Percentiles rank a stretch among this genome's conserved stretches.
Evolutionary conservation across 441 rosid species (phyloP).

Genomic region (Rhodomyrtus psidioides): DNA sequence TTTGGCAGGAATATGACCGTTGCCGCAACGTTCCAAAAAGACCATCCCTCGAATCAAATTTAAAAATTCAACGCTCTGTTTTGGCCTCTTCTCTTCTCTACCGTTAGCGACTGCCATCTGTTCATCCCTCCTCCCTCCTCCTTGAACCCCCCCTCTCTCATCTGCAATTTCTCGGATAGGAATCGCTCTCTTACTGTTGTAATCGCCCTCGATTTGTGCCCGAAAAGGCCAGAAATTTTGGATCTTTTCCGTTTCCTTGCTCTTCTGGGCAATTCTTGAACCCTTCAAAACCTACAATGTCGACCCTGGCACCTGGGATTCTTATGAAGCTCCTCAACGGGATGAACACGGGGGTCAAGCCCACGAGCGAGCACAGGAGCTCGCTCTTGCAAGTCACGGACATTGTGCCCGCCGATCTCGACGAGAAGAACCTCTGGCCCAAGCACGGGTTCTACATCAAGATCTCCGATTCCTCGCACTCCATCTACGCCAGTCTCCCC

Average conservation of each 20-base stretch:
- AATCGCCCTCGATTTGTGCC: not conserved
- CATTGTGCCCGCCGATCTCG: slow-evolving; percentile 89
- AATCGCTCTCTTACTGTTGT: not conserved
- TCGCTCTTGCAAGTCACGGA: slow-evolving; percentile 83
- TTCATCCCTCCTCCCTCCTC: not conserved
- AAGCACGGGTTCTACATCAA: slow-evolving; percentile 85
- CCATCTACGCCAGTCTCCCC: slow-evolving; percentile 80
- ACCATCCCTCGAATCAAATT: slow-evolving; percentile 3
- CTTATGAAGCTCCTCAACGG: slow-evolving; percentile 68
- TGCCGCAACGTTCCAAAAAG: slow-evolving; percentile 47
- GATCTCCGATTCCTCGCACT: slow-evolving; percentile 85
- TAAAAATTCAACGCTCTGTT: slow-evolving; percentile 4
- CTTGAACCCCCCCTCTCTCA: not conserved
- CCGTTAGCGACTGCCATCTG: slow-evolving; percentile 40
- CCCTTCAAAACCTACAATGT: slow-evolving; percentile 24
- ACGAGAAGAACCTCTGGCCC: slow-evolving; percentile 81
- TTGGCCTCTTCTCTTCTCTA: slow-evolving; percentile 3
- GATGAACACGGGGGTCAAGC: slow-evolving; percentile 74
- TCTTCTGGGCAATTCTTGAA: not conserved
- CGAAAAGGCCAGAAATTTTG: not conserved
- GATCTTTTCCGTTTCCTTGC: not conserved
- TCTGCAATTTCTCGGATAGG: not conserved
- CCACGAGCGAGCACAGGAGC: slow-evolving; percentile 81
- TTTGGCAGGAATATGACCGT: slow-evolving; percentile 39
- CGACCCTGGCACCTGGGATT: slow-evolving; percentile 73